phyloP scores from a whole-genome alignment of 1,284 basidiomycete genomes.

The Mycena sp. region DNA sequence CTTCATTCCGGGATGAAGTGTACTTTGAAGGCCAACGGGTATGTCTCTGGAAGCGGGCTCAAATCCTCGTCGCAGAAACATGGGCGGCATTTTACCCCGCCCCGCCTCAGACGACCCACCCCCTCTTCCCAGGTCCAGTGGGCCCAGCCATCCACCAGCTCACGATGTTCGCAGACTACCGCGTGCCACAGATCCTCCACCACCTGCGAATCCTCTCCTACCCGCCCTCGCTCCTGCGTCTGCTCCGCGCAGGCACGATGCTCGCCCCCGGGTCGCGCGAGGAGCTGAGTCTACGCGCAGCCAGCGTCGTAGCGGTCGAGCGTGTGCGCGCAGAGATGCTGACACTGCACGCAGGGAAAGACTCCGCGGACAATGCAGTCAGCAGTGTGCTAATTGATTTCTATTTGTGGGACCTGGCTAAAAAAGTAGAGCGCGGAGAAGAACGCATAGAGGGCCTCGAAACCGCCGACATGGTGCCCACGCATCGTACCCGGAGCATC shows the following conservation, averaged over 20 bases:
- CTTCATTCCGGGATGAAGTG: slow-evolving; percentile 79
- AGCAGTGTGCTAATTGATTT: slow-evolving; percentile 88
- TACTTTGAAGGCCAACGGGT: slow-evolving; percentile 71
- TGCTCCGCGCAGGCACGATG: slow-evolving; percentile 52
- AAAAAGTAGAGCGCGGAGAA: slow-evolving; percentile 70
- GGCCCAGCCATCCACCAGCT: slow-evolving; percentile 71
- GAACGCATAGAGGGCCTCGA: slow-evolving; percentile 64
- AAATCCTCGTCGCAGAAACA: slow-evolving; percentile 85
- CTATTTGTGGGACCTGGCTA: slow-evolving; percentile 87
- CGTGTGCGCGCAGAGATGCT: slow-evolving; percentile 65
- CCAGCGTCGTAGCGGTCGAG: slow-evolving; percentile 83
- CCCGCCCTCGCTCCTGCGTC: slow-evolving; percentile 60
- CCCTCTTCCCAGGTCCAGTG: slow-evolving; percentile 65
- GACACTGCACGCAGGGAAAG: slow-evolving; percentile 31
- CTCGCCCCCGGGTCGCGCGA: slow-evolving; percentile 67
- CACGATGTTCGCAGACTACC: slow-evolving; percentile 91
- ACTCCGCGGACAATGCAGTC: slow-evolving; percentile 42
- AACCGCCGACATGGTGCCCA: slow-evolving; percentile 69
- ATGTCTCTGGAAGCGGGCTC: slow-evolving; percentile 84
- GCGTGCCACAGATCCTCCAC: slow-evolving; percentile 86
- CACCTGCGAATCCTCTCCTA: slow-evolving; percentile 79
- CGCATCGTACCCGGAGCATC: slow-evolving; percentile 82
- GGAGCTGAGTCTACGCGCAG: slow-evolving; percentile 77
- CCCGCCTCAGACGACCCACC: slow-evolving; percentile 57
- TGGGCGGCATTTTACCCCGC: slow-evolving; percentile 84